Base-by-base conservation (phyloP, 2,329 filamentous ascomycete genomes). In the Aspergillus phoenicis region DNA sequence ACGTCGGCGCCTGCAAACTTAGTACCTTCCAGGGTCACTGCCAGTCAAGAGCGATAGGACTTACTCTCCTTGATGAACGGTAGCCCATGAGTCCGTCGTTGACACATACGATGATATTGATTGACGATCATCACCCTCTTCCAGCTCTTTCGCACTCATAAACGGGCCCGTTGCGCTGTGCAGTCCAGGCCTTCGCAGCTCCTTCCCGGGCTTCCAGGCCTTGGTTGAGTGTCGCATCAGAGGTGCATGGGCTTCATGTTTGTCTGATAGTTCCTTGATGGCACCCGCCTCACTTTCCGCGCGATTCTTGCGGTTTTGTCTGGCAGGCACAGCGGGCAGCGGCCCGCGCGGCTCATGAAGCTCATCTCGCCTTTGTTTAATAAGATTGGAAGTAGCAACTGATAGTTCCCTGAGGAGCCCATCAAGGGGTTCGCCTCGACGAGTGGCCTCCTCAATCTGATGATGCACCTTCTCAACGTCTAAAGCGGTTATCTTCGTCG, bases 391-490 rank as follows among this genome's bases (percentile, higher is more conserved):
- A n/a, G 68, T 67, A 2, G 62, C 63, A 38, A 53, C 52, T 36
- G 69, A 66, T 8, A 75, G 67, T 39, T 73, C 73, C 51, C 69
- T 62, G 24, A 75, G 66, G 6, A 74, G 66, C 11, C 51, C 64
- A 17, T 70, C 70, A 24, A 74, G 61, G 11, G 70, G 61, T 24
- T 73, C 68, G 15, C 70, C 70, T 10, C 65, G 66, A 48, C 66
- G 68, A 28, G 66, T 70, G 17, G 72, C 71, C 47, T 68, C 65
- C 59, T 74, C 71, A 15, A 75, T 75, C 22, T 65, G 68, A 28
- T 62, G 65, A 56, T 75, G 73, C 28, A 75, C 41, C n/a, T 61
- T 60, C 22, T 63, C 65, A 57, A 76, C 61, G 11, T 71, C 68
- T 7, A 62, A 49, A 6, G 67, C 64, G 22, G 65, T 52, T 24